A percentile compares a stretch with the other conserved stretches of the same genome.
These are phyloP conservation scores for Neurospora sp. DNA, from an alignment of 2,329 filamentous ascomycete species.

Conservation along the genomic window DNA sequence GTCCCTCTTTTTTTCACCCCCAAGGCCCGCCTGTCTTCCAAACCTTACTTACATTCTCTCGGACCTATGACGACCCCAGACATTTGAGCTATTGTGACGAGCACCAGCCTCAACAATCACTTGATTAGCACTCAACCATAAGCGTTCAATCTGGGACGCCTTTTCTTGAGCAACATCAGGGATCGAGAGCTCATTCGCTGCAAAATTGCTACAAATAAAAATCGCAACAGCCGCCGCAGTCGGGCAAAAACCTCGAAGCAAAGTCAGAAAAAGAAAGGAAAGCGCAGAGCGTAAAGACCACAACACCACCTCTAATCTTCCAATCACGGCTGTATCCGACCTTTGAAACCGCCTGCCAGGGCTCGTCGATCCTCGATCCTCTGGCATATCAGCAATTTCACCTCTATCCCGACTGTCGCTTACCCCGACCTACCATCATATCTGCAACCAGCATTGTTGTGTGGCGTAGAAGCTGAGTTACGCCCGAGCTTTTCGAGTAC, in stretches of 20 bases:
- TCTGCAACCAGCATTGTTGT: background rate
- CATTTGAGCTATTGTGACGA: background rate
- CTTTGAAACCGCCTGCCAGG: background rate
- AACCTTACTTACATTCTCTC: background rate
- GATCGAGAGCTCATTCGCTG: background rate
- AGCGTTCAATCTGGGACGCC: background rate
- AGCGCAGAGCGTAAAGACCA: background rate
- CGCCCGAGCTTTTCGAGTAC: background rate
- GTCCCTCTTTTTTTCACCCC: background rate
- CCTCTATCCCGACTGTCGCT: background rate
- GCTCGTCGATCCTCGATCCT: background rate
- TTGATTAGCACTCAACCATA: background rate
- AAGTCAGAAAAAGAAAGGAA: constrained; percentile 6
- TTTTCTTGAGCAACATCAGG: background rate
- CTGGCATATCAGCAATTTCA: background rate
- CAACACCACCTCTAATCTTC: background rate
- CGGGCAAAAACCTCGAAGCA: constrained; percentile 2
- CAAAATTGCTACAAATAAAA: background rate
- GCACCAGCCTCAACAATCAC: background rate
- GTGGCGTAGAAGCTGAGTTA: background rate
- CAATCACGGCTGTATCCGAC: background rate
- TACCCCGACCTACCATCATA: background rate
- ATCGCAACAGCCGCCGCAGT: background rate
- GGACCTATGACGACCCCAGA: background rate
- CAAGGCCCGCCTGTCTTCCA: background rate